A percentile compares a stretch with the other conserved stretches of the same genome.
phyloP scores from a whole-genome alignment of 139 green algal genomes.

The Closterium sp. region DNA sequence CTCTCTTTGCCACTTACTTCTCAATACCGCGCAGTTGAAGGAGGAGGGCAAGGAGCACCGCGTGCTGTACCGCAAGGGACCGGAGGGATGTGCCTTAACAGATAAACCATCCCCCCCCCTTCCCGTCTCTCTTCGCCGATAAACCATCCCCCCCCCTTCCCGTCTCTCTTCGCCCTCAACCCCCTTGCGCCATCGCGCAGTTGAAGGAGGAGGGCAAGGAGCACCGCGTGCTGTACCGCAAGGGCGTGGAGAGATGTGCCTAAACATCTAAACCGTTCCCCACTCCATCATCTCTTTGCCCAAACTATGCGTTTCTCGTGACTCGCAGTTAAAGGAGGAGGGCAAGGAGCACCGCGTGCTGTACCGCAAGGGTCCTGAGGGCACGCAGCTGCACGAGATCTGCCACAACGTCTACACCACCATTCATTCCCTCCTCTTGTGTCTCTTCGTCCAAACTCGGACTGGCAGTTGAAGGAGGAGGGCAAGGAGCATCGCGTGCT shows the following conservation, averaged over 20 bases:
- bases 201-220: constrained; percentile 27
- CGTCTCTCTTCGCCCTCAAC: not conserved
- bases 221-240: constrained; percentile 26
- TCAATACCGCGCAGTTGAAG: constrained; percentile 32
- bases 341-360: constrained; percentile 9
- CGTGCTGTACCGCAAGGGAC: constrained; percentile 20
- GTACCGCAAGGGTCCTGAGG: constrained; percentile 35
- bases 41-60: constrained; percentile 10
- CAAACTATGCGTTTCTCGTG: no score
- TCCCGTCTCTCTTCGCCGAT: not conserved
- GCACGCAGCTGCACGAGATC: constrained; percentile 28
- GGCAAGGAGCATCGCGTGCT: constrained; percentile 7
- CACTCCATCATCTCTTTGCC: no score
- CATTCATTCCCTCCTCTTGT: no score
- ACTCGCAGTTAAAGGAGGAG: constrained; percentile 34
- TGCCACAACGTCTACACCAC: no score
- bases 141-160: not conserved
- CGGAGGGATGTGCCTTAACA: no score
- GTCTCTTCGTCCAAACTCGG: no score
- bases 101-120: no score
- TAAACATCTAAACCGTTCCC: no score
- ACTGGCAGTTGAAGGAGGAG: no score
- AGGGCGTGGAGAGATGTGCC: no score
- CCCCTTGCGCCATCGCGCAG: not conserved
- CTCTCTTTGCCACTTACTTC: no score